A percentile compares a stretch with the other conserved stretches of the same genome.
phyloP scores from a whole-genome alignment of 75 land plant species.

The Sequoiadendron giganteum region DNA sequence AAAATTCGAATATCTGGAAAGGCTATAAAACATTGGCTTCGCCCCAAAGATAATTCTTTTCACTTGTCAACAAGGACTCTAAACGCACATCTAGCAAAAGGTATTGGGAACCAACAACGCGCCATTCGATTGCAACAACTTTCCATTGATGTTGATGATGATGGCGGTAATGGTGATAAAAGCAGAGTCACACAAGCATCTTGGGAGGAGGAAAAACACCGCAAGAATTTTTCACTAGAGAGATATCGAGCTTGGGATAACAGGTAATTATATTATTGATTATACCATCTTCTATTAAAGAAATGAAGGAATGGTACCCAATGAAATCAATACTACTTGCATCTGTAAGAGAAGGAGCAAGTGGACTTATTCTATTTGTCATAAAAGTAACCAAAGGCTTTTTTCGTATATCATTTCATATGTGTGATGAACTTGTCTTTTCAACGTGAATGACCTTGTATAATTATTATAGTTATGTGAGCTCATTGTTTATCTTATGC shows the following conservation, averaged over 20 bases:
- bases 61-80: constrained; percentile 20
- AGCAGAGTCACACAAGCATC: neutral
- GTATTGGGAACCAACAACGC: constrained; percentile 67
- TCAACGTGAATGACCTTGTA: too few relatives aligned
- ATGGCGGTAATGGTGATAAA: constrained; percentile 10
- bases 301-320: neutral
- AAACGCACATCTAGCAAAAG: constrained; percentile 34
- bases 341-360: too few relatives aligned
- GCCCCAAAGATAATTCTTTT: constrained; percentile 29
- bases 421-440: too few relatives aligned
- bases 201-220: neutral
- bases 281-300: neutral
- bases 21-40: constrained; percentile 56
- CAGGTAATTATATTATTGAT: neutral
- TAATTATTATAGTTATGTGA: too few relatives aligned
- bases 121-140: constrained; percentile 55
- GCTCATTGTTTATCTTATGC: too few relatives aligned
- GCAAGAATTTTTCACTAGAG: neutral
- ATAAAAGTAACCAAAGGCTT: too few relatives aligned
- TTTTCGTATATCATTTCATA: too few relatives aligned
- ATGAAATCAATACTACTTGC: neutral
- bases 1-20: constrained; percentile 63
- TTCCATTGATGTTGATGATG: constrained; percentile 33
- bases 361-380: too few relatives aligned
- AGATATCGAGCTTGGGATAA: neutral